Evolutionary conservation across 2,329 filamentous ascomycete genomes (phyloP).

Genomic region (Neonectria sp.): DNA sequence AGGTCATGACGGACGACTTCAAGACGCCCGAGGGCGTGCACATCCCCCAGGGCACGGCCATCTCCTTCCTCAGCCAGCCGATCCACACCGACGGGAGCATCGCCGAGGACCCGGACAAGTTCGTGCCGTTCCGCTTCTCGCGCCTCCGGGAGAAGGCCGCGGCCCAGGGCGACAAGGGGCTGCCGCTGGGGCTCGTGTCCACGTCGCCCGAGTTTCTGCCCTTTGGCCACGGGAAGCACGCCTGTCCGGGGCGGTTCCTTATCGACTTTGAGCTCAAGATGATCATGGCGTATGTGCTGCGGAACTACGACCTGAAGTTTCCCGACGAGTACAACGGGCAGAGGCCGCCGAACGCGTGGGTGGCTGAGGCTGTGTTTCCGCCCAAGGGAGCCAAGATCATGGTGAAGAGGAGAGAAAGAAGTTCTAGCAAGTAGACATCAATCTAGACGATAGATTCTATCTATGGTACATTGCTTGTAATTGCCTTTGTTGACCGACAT

Average conservation of each 20-base stretch:
- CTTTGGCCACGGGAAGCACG: constrained; percentile 55
- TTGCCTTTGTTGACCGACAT: background rate
- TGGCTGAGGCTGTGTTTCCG: constrained; percentile 39
- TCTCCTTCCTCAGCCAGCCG: constrained; percentile 1
- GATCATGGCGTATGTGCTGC: constrained; percentile 44
- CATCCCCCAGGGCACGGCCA: background rate
- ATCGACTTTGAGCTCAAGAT: constrained; percentile 53
- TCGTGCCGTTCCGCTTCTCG: constrained; percentile 36
- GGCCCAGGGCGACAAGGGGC: constrained; percentile 27
- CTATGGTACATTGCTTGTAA: background rate
- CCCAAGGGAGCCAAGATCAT: constrained; percentile 36
- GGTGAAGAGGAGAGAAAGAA: constrained; percentile 34
- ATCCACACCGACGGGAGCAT: background rate
- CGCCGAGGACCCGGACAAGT: background rate
- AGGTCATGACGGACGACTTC: constrained; percentile 48
- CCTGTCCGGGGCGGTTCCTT: constrained; percentile 51
- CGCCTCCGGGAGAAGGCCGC: constrained; percentile 50
- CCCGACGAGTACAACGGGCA: constrained; percentile 39
- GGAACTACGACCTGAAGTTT: constrained; percentile 41
- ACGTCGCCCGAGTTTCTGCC: constrained; percentile 48
- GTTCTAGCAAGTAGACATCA: background rate
- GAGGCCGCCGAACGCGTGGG: constrained; percentile 39
- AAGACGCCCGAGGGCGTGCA: constrained; percentile 43
- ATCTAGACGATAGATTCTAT: too few relatives aligned
- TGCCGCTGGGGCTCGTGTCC: constrained; percentile 31